Base-by-base conservation (phyloP, 441 rosid genomes). In the Adansonia gregorii region DNA sequence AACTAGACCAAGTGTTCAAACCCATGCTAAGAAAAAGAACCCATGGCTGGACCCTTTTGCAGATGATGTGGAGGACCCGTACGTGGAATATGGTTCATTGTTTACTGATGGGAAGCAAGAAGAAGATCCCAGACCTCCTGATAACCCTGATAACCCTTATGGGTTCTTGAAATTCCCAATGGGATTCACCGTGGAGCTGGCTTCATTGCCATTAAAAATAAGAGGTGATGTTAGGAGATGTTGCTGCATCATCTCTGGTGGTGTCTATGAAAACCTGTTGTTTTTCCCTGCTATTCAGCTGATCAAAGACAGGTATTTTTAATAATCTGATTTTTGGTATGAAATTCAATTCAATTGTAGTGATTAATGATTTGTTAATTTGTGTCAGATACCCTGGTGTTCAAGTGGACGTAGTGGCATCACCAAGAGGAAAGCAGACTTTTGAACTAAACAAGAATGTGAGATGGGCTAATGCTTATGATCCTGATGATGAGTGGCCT, bases 201-300 rank as follows among this genome's bases (percentile, higher is more conserved):
- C 97, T 60, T 85, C 95, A 27, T 78, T 93, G 83, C 91, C 88
- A 0, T 84, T 89, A 84, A 95, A 92, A 85, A 83, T 93, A 55
- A 87, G 99, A 84, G 99, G 99, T 41, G 99, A 95, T 81, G 97
- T 93, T 67, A 83, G 99, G 86, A 83, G 97, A 64, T 95, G 99
- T 72, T 92, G 96, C 80, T 93, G 98, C 79, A 52, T 93, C 22
- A 66, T 95, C 76, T 88, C 98, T 22, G 97, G 98, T 48, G 98
- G 99, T 43, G 99, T 93, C 54, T 95, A 95, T 80, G 99, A 95
- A 83, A 95, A 90, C 79, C 59, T 93, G 82, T 89, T 95, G 73
- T 93, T 92, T 75, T 93, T 93, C 77, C 99, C 98, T 0, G 87
- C 84, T 6, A 93, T 93, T 65, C 98, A 95, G 87, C 63, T 95